Percentiles rank a stretch among this genome's conserved stretches.
Evolutionary conservation across 768 basidiomycete species (phyloP).

Genomic region (Suillus ampliporus): DNA sequence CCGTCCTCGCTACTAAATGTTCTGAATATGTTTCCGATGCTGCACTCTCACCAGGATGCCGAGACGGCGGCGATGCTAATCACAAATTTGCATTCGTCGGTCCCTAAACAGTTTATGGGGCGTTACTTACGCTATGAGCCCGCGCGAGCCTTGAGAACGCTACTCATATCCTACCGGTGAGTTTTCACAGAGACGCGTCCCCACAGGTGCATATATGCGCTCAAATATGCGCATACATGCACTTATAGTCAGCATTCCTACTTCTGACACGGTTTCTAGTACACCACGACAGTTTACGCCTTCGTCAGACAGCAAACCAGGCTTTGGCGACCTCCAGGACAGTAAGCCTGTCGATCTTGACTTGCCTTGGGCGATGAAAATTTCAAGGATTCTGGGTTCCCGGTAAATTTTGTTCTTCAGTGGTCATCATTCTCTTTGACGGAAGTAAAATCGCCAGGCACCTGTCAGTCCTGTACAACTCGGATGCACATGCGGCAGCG

Average conservation of each 20-base stretch:
- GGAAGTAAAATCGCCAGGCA: constrained; percentile 29
- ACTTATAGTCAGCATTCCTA: background rate
- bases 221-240: constrained; percentile 19
- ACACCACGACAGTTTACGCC: constrained; percentile 4
- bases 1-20: constrained; percentile 21
- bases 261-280: background rate
- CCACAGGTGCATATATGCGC: background rate
- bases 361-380: constrained; percentile 64
- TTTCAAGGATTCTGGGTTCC: constrained; percentile 56
- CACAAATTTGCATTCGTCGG: constrained; percentile 56
- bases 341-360: constrained; percentile 47
- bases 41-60: constrained; percentile 50
- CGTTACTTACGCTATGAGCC: constrained; percentile 77
- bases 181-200: constrained; percentile 14
- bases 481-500: constrained; percentile 48
- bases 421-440: constrained; percentile 27
- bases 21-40: constrained; percentile 5
- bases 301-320: background rate
- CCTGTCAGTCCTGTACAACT: constrained; percentile 58
- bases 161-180: constrained; percentile 78
- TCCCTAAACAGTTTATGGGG: constrained; percentile 71
- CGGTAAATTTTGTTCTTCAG: constrained; percentile 46
- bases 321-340: constrained; percentile 17
- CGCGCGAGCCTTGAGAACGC: constrained; percentile 75
- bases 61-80: constrained; percentile 63